Evolutionary conservation across 2,329 filamentous ascomycete species (phyloP).

Genomic region (Rutstroemia sp.): DNA sequence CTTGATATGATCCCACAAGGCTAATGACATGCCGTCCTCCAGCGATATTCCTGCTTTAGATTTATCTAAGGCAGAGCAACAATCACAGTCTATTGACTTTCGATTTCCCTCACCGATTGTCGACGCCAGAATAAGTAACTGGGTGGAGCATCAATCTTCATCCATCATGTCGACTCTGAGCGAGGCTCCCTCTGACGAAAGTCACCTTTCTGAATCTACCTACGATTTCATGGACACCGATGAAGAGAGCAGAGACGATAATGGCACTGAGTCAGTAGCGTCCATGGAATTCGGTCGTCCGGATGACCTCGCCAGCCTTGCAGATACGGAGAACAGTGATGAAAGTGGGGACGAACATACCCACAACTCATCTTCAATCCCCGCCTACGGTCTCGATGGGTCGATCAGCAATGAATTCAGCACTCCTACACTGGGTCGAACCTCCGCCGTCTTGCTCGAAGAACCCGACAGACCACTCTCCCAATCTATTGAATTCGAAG

Average conservation of each 20-base stretch:
- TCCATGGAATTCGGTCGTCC: constrained; percentile 29
- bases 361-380: constrained; percentile 10
- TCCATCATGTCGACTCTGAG: constrained; percentile 25
- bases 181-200: constrained; percentile 25
- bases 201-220: constrained; percentile 26
- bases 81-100: constrained; percentile 15
- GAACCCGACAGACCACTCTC: constrained; percentile 24
- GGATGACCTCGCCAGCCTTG: constrained; percentile 31
- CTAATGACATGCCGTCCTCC: constrained; percentile 28
- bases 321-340: constrained; percentile 30
- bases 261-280: constrained; percentile 29
- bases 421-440: constrained; percentile 28
- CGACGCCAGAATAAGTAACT: constrained; percentile 24
- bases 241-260: constrained; percentile 28
- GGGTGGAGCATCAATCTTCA: constrained; percentile 23
- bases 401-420: constrained; percentile 24
- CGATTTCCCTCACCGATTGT: constrained; percentile 23
- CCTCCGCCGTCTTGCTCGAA: constrained; percentile 23
- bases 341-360: constrained; percentile 27
- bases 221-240: constrained; percentile 32
- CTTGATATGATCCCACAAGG: constrained; percentile 13
- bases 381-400: constrained; percentile 22
- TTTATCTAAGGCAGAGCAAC: constrained; percentile 8
- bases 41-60: constrained; percentile 18
- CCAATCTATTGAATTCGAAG: constrained; percentile 40